Conservation (phyloP, 768 basidiomycete genomes). For the Boletus rubroflammeus region DNA sequence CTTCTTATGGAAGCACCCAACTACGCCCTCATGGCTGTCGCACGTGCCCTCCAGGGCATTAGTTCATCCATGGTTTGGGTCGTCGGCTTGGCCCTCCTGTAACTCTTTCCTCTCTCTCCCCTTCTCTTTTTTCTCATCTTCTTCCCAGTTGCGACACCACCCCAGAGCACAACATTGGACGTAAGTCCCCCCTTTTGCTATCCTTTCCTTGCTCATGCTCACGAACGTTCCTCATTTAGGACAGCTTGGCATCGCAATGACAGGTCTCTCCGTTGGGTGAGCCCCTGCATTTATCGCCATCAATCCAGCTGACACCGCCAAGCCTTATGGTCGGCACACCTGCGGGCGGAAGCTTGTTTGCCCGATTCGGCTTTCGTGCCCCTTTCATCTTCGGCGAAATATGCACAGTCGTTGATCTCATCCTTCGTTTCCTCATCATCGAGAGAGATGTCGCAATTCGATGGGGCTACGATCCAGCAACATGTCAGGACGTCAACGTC, state of each 20-base stretch:
- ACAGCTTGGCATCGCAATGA: slow-evolving; percentile 60
- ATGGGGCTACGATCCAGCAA: slow-evolving; percentile 46
- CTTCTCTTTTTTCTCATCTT: slow-evolving; percentile 9
- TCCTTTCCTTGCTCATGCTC: not conserved
- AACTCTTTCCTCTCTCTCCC: slow-evolving; percentile 6
- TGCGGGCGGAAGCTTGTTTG: slow-evolving; percentile 51
- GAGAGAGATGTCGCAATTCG: slow-evolving; percentile 49
- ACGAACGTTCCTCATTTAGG: slow-evolving; percentile 30
- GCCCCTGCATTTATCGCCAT: not conserved
- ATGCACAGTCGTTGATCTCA: slow-evolving; percentile 46
- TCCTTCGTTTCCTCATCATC: slow-evolving; percentile 53
- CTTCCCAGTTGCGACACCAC: slow-evolving; percentile 50
- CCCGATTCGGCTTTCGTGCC: slow-evolving; percentile 54
- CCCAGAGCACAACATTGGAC: slow-evolving; percentile 45
- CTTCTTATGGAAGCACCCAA: slow-evolving; percentile 61
- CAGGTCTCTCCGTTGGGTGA: slow-evolving; percentile 54
- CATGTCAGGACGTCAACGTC: slow-evolving; percentile 7
- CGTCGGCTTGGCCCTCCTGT: slow-evolving; percentile 59
- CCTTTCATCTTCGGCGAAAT: slow-evolving; percentile 55
- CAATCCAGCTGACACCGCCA: not conserved
- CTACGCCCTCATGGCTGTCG: slow-evolving; percentile 54
- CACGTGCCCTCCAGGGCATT: slow-evolving; percentile 57
- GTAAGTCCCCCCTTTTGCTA: slow-evolving; percentile 33
- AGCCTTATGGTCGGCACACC: slow-evolving; percentile 58
- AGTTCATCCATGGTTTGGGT: slow-evolving; percentile 62